phyloP scores from a whole-genome alignment of 352 stramenopile genomes.

The Plasmopara viticola region DNA sequence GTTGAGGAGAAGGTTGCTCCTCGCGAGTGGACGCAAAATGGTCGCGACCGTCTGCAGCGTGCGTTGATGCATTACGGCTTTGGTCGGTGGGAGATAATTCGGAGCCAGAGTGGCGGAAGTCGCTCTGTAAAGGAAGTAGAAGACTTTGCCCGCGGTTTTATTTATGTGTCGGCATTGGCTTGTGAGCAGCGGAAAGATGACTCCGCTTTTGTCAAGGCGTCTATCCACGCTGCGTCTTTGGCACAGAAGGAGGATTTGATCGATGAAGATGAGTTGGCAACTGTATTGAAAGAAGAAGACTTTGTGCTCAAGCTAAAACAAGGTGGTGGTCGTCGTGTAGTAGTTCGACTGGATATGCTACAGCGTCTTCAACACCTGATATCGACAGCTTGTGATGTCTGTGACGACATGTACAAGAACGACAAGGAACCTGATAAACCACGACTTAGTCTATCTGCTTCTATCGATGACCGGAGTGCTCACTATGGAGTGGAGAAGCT shows the following conservation, averaged over 20 bases:
- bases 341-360: conserved; percentile 84
- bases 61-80: conserved; percentile 86
- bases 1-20: conserved; percentile 60
- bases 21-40: conserved; percentile 84
- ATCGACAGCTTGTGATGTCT: conserved; percentile 43
- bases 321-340: conserved; percentile 67
- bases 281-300: conserved; percentile 82
- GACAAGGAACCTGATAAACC: conserved; percentile 13
- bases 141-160: conserved; percentile 79
- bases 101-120: conserved; percentile 82
- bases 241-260: conserved; percentile 69
- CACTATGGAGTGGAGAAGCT: conserved; percentile 71
- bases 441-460: conserved; percentile 30
- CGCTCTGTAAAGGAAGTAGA: conserved; percentile 79
- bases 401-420: conserved; percentile 47
- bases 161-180: conserved; percentile 78
- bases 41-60: conserved; percentile 73
- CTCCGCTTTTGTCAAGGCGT: conserved; percentile 74
- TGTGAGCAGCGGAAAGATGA: conserved; percentile 74
- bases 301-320: conserved; percentile 85
- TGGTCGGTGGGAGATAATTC: conserved; percentile 83
- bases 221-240: conserved; percentile 54
- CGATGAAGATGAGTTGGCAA: conserved; percentile 62
- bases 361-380: conserved; percentile 65
- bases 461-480: conserved; percentile 65